Conservation (phyloP, 2,329 filamentous ascomycete species). For the Fusarium nanum region DNA sequence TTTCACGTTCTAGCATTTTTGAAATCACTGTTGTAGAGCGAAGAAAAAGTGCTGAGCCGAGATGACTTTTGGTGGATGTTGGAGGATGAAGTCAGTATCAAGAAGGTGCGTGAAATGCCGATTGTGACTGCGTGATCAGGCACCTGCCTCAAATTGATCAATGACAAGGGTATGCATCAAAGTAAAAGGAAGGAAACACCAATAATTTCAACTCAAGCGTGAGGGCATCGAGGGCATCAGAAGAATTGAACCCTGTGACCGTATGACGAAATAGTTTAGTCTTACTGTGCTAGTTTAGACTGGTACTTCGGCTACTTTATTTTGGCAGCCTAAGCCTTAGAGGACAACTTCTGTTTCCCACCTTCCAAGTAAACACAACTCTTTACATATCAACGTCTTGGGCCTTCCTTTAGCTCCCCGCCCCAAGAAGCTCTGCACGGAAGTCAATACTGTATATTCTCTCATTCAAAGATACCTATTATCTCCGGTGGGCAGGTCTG, state of each 20-base stretch:
- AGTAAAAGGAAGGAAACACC: background rate
- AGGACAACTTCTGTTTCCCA: background rate
- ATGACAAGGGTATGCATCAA: background rate
- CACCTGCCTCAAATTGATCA: background rate
- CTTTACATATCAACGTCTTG: too few species aligned
- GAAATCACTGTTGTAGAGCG: too few species aligned
- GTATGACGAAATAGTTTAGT: background rate
- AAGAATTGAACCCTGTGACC: background rate
- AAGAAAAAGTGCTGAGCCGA: background rate
- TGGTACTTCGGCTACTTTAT: background rate
- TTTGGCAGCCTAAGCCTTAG: background rate
- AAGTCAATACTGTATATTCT: background rate
- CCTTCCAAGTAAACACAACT: background rate
- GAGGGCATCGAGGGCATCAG: background rate
- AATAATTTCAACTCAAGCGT: background rate
- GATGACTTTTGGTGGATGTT: background rate
- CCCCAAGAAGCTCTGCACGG: too few species aligned
- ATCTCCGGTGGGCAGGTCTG: conserved; percentile 8
- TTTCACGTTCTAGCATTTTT: too few species aligned
- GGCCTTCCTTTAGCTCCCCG: too few species aligned
- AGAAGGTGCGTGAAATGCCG: background rate
- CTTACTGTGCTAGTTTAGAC: background rate
- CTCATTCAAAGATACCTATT: background rate
- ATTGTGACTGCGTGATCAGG: too few species aligned
- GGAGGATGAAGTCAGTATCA: background rate